phyloP scores from a whole-genome alignment of 1,139 yeast species.

The Blastobotrys indianensis region DNA sequence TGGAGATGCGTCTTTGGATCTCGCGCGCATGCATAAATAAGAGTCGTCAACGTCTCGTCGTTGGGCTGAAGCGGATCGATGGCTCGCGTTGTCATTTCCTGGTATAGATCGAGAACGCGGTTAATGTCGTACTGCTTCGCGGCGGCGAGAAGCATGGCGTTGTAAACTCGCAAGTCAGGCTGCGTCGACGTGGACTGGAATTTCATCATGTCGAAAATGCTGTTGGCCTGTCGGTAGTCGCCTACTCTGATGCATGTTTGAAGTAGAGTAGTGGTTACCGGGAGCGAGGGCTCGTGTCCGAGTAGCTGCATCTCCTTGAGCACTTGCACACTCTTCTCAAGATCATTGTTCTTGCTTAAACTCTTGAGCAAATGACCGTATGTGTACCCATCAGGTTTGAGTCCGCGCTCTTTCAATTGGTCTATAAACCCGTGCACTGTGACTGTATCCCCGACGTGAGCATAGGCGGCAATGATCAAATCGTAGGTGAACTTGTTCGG shows the following conservation, averaged over 20 bases:
- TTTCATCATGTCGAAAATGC: constrained; percentile 80
- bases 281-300: constrained; percentile 49
- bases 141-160: constrained; percentile 62
- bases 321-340: constrained; percentile 26
- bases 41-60: constrained; percentile 50
- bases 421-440: constrained; percentile 33
- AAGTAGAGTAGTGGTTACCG: constrained; percentile 57
- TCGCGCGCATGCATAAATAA: constrained; percentile 71
- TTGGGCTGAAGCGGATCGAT: constrained; percentile 37
- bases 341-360: constrained; percentile 34
- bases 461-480: constrained; percentile 33
- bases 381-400: constrained; percentile 38
- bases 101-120: constrained; percentile 66
- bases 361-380: constrained; percentile 44
- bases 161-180: constrained; percentile 66
- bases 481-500: constrained; percentile 27
- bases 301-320: constrained; percentile 45
- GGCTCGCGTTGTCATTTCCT: constrained; percentile 52
- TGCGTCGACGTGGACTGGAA: constrained; percentile 58
- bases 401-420: constrained; percentile 31
- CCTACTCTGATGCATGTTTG: constrained; percentile 55
- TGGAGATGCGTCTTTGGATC: constrained; percentile 43
- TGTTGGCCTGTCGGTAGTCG: constrained; percentile 56
- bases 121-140: constrained; percentile 59
- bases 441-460: constrained; percentile 27